A percentile compares a stretch with the other conserved stretches of the same genome.
Evolutionary conservation across 2,329 filamentous ascomycete species (phyloP).

Genomic region (Thelonectria rubi): DNA sequence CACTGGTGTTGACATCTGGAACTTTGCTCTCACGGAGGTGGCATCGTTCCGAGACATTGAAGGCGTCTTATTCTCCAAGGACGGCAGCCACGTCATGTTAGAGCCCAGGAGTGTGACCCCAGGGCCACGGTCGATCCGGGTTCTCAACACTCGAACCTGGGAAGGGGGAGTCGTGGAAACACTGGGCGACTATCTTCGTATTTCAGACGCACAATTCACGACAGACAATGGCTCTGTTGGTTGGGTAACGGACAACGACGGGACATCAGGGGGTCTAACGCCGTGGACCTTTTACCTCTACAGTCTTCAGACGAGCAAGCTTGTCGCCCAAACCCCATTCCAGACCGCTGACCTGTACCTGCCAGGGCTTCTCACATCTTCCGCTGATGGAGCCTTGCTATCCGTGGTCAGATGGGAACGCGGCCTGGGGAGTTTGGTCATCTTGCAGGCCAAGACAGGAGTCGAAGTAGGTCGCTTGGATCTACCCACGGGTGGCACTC

Average conservation of each 20-base stretch:
- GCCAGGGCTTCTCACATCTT: not conserved
- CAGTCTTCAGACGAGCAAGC: not conserved
- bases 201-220: not conserved
- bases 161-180: not conserved
- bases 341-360: not conserved
- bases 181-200: not conserved
- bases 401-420: not conserved
- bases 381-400: not conserved
- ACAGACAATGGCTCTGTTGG: not conserved
- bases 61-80: not conserved
- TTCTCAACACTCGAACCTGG: not conserved
- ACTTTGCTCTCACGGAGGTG: not conserved
- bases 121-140: not conserved
- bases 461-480: not conserved
- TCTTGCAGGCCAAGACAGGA: not conserved
- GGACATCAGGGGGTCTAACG: too few relatives aligned
- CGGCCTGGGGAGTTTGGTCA: not conserved
- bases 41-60: too few relatives aligned
- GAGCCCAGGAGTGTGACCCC: too few relatives aligned
- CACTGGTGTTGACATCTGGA: not conserved
- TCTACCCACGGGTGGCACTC: not conserved
- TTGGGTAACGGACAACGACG: too few relatives aligned
- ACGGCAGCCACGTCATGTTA: not conserved
- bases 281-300: not conserved
- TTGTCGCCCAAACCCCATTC: not conserved